Base-by-base conservation (phyloP, 148 eudicot species). In the Limonium bicolor region DNA sequence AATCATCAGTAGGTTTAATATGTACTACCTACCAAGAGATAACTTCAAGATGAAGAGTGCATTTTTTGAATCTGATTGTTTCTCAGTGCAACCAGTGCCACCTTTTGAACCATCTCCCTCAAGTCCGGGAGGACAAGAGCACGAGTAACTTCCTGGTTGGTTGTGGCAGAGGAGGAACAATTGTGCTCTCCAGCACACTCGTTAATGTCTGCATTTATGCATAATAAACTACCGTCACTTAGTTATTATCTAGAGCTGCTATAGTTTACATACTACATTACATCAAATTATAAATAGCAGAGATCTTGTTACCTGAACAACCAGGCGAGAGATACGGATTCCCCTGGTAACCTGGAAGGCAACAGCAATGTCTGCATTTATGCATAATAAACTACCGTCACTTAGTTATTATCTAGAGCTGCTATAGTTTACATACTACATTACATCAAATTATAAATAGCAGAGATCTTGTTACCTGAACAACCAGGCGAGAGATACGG, bases 121-220 rank as follows among this genome's bases (percentile, higher is more conserved):
- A 42, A 27, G 58, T 7, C 64, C 73, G 6, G 25, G 36, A 20
- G 64, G 68, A 61, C 73, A 68, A 19, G 21, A 41, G 34, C 68
- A 68, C 5, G 8, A 20, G 36, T 29, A 62, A 15, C 64, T 53
- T 7, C 73, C 68, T 0, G 53, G 68, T 20, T 41, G 43, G 54
- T 68, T 68, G 4, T 20, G 17, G 51, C 62, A 69, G 23, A 6
- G 14, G 41, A 23, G 29, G 67, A 67, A 6, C 57, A 61, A 33
- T 37, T 58, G 23, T 43, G 20, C 19, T 29, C 36, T 27, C 53
- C 53, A 17, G 41, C 49, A 32, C 74, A 69, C 45, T 63, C 69
- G 29, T 69, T 62, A 21, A 59, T 20, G 41, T 69, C 74, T 69
- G n/a, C n/a, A n/a, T n/a, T n/a, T n/a, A n/a, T n/a, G n/a, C n/a